Evolutionary conservation across 129 eudicot species (phyloP), one percentile per base, ranked within the genome.

Genomic region (Ambrosia artemisiifolia): DNA sequence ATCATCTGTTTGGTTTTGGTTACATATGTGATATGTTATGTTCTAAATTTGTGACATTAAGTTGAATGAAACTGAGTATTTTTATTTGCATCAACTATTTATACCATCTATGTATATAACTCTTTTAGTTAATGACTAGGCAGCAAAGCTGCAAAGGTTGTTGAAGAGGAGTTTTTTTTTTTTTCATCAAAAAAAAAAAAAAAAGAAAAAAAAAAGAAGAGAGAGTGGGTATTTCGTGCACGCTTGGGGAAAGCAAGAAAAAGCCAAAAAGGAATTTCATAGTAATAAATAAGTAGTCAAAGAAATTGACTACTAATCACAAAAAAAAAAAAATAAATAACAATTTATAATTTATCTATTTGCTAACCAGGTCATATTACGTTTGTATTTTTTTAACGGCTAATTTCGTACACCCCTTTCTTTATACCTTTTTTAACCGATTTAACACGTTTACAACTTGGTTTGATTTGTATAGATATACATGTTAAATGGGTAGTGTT

Each of bases 211-310:
- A n/a, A 61, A 35, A 16, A 42, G 54, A 48, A 46, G 40, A 54
- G 42, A 55, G 63, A 19, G 80, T 62, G 14, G 73, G 67, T 51
- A 75, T 84, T 77, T 78, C 78, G 81, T 74, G 84, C 75, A 76
- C 83, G 85, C 72, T 75, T 74, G 72, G 72, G 62, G 16, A 62
- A 69, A 34, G 77, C 82, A 78, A 70, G 82, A 78, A 78, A 71
- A 78, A 18, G 82, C 82, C 77, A 78, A 78, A 78, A 78, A 19
- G 67, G 82, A 78, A 78, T 78, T 78, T 63, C 30, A 18, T 70
- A 55, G 17, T 28, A 48, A 69, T 77, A 69, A 59, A 69, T 60
- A 77, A 77, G 20, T 35, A 44, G 69, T 68, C 69, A 48, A 70
- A 77, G 32, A 49, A 69, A 42, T 69, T 35, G 72, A 74, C 72